Percentiles rank a stretch among this genome's conserved stretches.
These are phyloP conservation scores for Nicotiana sylvestris DNA, from an alignment of 257 asterid genomes.

Conservation along the genomic window DNA sequence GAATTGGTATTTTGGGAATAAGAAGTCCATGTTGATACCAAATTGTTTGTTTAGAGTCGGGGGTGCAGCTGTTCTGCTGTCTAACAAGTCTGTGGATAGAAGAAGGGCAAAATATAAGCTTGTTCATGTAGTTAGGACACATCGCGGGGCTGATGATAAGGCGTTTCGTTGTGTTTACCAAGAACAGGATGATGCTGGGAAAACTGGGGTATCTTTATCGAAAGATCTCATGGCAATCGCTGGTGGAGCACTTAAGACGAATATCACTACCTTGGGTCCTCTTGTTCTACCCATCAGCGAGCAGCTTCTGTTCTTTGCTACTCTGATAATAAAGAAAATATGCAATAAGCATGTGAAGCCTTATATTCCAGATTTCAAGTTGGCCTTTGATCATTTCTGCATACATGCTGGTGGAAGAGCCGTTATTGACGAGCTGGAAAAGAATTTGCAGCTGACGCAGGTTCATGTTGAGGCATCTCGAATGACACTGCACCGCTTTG, in stretches of 20 bases:
- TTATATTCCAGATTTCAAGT: constrained; percentile 66
- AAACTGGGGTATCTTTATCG: constrained; percentile 61
- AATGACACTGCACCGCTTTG: constrained; percentile 79
- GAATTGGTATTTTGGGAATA: constrained; percentile 75
- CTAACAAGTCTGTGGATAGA: constrained; percentile 48
- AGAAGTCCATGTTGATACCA: constrained; percentile 72
- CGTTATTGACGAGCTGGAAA: constrained; percentile 78
- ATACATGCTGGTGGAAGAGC: constrained; percentile 85
- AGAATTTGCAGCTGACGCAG: constrained; percentile 62
- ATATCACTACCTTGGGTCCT: constrained; percentile 72
- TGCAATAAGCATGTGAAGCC: constrained; percentile 61
- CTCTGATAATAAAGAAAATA: constrained; percentile 51
- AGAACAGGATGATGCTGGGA: constrained; percentile 57
- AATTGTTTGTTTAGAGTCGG: constrained; percentile 78
- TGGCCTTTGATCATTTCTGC: constrained; percentile 84
- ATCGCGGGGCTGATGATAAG: constrained; percentile 71
- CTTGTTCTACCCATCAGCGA: constrained; percentile 74
- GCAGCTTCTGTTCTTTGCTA: constrained; percentile 61
- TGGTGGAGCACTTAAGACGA: constrained; percentile 70
- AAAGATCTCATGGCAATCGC: constrained; percentile 85
- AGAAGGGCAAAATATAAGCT: constrained; percentile 67
- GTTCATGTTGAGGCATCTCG: constrained; percentile 73
- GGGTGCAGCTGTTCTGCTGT: constrained; percentile 56
- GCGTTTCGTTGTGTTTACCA: constrained; percentile 68
- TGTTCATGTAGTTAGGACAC: constrained; percentile 71